Conservation (phyloP, 306 rosid species). For the Vigna hirtella region DNA sequence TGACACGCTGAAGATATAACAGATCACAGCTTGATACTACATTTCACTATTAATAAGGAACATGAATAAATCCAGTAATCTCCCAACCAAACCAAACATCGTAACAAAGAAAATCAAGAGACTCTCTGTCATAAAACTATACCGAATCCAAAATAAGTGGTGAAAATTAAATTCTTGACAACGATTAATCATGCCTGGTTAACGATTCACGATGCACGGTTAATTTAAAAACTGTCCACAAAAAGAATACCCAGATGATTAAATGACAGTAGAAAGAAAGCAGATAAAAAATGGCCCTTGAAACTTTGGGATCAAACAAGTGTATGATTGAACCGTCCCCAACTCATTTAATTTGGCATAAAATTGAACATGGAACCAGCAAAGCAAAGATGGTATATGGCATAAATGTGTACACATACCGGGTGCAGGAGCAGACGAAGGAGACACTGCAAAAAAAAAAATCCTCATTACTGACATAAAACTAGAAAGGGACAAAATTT, state of each 20-base stretch:
- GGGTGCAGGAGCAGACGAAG: neutral
- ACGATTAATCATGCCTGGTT: too few relatives aligned
- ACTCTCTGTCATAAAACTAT: too few relatives aligned
- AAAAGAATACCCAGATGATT: neutral
- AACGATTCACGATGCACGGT: neutral
- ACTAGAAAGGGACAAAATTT: neutral
- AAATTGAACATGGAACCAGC: neutral
- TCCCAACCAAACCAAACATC: neutral
- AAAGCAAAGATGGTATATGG: neutral
- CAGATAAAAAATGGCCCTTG: neutral
- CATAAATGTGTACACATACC: neutral
- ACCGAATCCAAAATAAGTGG: too few relatives aligned
- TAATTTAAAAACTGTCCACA: neutral
- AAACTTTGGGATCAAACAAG: too few relatives aligned
- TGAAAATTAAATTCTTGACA: too few relatives aligned
- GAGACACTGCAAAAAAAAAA: neutral
- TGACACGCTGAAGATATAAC: neutral
- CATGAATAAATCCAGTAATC: neutral
- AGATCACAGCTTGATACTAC: neutral
- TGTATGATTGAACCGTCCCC: too few relatives aligned
- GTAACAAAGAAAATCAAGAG: neutral
- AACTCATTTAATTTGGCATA: neutral
- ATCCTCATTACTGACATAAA: neutral
- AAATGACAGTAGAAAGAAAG: neutral
- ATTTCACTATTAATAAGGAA: slow-evolving; percentile 13